These are phyloP conservation scores for Elsinoe necatrix DNA, from an alignment of 2,329 filamentous ascomycete species.

Conservation along the genomic window DNA sequence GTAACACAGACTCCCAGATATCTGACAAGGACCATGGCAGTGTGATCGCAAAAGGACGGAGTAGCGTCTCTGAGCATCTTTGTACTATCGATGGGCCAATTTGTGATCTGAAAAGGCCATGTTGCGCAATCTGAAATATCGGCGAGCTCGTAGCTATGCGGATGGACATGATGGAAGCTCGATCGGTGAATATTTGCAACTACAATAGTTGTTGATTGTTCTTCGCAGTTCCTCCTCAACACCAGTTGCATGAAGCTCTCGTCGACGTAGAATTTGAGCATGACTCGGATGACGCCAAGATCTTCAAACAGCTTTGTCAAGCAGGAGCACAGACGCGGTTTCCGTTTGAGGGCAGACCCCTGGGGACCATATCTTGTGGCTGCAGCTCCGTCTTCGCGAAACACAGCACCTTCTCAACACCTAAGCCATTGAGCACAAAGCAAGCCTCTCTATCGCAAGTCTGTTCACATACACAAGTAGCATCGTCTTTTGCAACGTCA, in stretches of 20 bases:
- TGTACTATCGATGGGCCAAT: slow-evolving; percentile 8
- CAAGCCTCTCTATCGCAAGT: no score
- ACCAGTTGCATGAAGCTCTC: neutral
- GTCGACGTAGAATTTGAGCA: slow-evolving; percentile 7
- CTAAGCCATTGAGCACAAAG: neutral
- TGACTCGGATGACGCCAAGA: slow-evolving; percentile 11
- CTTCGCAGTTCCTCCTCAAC: no score
- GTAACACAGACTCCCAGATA: slow-evolving; percentile 87
- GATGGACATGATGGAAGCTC: neutral
- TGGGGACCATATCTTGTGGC: slow-evolving; percentile 4
- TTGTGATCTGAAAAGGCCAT: slow-evolving; percentile 6
- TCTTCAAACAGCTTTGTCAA: slow-evolving; percentile 3
- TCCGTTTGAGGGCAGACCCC: neutral
- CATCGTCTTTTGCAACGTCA: neutral
- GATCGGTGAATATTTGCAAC: no score
- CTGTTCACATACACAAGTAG: no score
- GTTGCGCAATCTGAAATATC: neutral
- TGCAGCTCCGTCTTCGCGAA: neutral
- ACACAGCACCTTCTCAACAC: neutral
- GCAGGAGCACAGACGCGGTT: neutral
- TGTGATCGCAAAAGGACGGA: slow-evolving; percentile 52
- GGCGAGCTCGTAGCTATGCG: neutral
- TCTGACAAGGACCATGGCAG: slow-evolving; percentile 65
- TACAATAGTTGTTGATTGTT: no score
- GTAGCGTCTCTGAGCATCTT: slow-evolving; percentile 34